Evolutionary conservation across 1,284 basidiomycete species (phyloP).

Genomic region (Omphalotus olearius): DNA sequence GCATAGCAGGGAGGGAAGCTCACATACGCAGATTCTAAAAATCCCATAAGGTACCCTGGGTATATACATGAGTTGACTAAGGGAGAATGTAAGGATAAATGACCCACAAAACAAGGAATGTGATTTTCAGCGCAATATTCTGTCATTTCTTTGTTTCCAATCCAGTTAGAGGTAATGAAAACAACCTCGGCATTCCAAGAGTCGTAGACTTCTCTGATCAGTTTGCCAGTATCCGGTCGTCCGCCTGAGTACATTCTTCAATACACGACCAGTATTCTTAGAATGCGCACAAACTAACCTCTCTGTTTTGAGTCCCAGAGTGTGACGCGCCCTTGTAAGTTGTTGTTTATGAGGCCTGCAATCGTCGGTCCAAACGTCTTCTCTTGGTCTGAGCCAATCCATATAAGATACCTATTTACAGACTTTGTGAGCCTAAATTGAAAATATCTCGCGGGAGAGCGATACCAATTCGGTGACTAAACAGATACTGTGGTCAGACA

Average conservation of each 20-base stretch:
- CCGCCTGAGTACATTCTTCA: constrained; percentile 28
- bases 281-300: constrained; percentile 30
- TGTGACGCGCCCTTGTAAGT: constrained; percentile 50
- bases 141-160: constrained; percentile 65
- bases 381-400: constrained; percentile 75
- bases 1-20: too few species aligned
- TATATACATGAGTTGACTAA: background rate
- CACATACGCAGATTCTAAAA: constrained; percentile 22
- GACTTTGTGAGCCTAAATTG: background rate
- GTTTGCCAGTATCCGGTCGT: constrained; percentile 42
- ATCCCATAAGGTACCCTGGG: constrained; percentile 40
- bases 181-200: constrained; percentile 52
- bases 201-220: constrained; percentile 38
- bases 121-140: constrained; percentile 55
- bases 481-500: background rate
- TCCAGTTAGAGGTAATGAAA: constrained; percentile 62
- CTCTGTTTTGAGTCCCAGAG: constrained; percentile 62
- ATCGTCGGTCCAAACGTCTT: constrained; percentile 81
- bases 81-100: background rate
- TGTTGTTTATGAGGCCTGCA: constrained; percentile 56
- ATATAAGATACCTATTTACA: constrained; percentile 52
- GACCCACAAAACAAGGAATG: constrained; percentile 58
- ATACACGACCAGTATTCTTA: background rate
- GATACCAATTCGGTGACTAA: constrained; percentile 60
- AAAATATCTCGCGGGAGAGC: background rate